Conservation (phyloP, 2,329 filamentous ascomycete species). For the Xylariales sp. region DNA sequence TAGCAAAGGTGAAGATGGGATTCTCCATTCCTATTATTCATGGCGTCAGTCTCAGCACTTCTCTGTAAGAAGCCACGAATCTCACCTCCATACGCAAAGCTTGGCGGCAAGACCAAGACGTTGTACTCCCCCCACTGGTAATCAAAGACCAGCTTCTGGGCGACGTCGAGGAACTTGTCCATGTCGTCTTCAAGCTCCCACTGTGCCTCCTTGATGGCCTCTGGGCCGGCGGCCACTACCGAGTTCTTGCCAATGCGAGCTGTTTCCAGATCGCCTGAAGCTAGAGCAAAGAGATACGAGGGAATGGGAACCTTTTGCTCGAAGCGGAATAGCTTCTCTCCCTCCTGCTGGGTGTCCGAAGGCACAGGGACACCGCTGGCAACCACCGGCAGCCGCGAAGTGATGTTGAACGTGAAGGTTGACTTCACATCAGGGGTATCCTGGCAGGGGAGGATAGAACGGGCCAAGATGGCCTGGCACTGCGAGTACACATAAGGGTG, state of each 20-base stretch:
- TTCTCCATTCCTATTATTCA: slow-evolving; percentile 71
- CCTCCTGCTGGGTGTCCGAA: slow-evolving; percentile 39
- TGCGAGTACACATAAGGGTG: slow-evolving; percentile 98
- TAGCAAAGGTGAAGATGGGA: slow-evolving; percentile 91
- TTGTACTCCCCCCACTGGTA: slow-evolving; percentile 97
- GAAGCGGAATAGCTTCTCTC: slow-evolving; percentile 72
- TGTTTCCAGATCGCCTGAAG: slow-evolving; percentile 76
- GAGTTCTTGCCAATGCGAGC: slow-evolving; percentile 85
- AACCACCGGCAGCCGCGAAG: slow-evolving; percentile 82
- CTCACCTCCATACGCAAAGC: slow-evolving; percentile 78
- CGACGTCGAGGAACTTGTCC: slow-evolving; percentile 84
- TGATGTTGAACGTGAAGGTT: slow-evolving; percentile 86
- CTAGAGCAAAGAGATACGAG: slow-evolving; percentile 90
- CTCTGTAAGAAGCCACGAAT: slow-evolving; percentile 19
- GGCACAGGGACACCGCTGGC: slow-evolving; percentile 72
- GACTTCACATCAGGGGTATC: slow-evolving; percentile 97
- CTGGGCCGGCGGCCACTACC: slow-evolving; percentile 80
- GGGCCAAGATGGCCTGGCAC: slow-evolving; percentile 92
- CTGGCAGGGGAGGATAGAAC: slow-evolving; percentile 93
- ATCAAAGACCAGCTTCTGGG: slow-evolving; percentile 76
- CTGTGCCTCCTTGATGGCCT: slow-evolving; percentile 77
- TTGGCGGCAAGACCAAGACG: slow-evolving; percentile 81
- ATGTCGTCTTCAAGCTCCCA: slow-evolving; percentile 91
- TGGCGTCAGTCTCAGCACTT: slow-evolving; percentile 3
- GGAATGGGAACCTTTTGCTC: slow-evolving; percentile 90